phyloP scores from a whole-genome alignment of 1,284 basidiomycete species.

The Austroboletus niveus region DNA sequence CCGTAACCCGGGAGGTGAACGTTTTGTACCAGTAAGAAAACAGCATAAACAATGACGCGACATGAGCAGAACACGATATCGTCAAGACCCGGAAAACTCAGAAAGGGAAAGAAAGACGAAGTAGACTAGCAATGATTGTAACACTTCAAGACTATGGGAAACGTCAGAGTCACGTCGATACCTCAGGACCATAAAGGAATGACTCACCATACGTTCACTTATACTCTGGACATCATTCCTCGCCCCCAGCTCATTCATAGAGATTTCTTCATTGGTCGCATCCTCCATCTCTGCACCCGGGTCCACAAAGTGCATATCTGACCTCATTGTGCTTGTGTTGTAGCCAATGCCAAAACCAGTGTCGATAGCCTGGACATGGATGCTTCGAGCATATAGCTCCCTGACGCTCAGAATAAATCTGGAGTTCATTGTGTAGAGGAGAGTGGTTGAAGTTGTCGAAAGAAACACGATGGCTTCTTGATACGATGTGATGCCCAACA shows the following conservation, averaged over 20 bases:
- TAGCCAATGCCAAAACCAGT: conserved; percentile 7
- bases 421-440: conserved; percentile 4
- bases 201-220: too few relatives aligned
- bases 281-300: not conserved
- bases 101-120: too few relatives aligned
- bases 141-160: too few relatives aligned
- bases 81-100: too few relatives aligned
- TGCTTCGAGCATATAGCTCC: not conserved
- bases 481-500: not conserved
- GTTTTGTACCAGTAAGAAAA: too few relatives aligned
- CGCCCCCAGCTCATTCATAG: not conserved
- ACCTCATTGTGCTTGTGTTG: not conserved
- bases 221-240: not conserved
- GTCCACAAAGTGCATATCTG: not conserved
- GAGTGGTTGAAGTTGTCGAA: not conserved
- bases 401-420: conserved; percentile 10
- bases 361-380: not conserved
- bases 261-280: not conserved
- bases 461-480: not conserved
- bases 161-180: too few relatives aligned
- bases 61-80: too few relatives aligned
- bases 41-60: too few relatives aligned
- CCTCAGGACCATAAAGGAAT: too few relatives aligned
- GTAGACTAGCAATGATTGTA: too few relatives aligned
- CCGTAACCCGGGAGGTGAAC: too few relatives aligned